These are phyloP conservation scores for Xylaria sp. DNA, from an alignment of 2,329 filamentous ascomycete genomes.

Conservation along the genomic window DNA sequence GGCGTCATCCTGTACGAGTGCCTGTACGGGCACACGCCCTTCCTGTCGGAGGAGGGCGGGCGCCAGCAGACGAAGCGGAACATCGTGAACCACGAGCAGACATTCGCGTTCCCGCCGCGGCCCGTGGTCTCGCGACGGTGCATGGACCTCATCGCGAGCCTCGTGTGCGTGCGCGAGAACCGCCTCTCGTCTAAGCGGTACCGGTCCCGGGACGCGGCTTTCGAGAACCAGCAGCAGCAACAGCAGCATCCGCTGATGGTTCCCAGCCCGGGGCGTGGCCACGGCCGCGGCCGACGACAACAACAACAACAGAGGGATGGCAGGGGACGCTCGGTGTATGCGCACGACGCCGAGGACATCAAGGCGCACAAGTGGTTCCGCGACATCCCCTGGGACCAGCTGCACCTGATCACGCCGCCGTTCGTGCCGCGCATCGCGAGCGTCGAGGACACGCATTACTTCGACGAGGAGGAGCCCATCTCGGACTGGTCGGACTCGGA, in stretches of 20 bases:
- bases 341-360: slow-evolving; percentile 88
- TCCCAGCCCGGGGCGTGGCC: slow-evolving; percentile 36
- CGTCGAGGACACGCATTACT: slow-evolving; percentile 85
- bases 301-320: slow-evolving; percentile 48
- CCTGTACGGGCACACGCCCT: slow-evolving; percentile 90
- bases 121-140: slow-evolving; percentile 75
- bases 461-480: slow-evolving; percentile 83
- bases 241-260: slow-evolving; percentile 36
- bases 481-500: slow-evolving; percentile 68
- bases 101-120: slow-evolving; percentile 76
- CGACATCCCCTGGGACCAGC: slow-evolving; percentile 78
- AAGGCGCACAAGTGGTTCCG: slow-evolving; percentile 89
- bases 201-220: slow-evolving; percentile 68
- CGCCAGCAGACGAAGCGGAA: slow-evolving; percentile 86
- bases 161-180: slow-evolving; percentile 79
- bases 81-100: slow-evolving; percentile 78
- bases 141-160: slow-evolving; percentile 77
- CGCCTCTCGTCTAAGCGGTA: slow-evolving; percentile 84
- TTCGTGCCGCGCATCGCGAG: slow-evolving; percentile 79
- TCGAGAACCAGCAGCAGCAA: slow-evolving; percentile 21
- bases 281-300: too few species aligned
- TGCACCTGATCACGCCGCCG: slow-evolving; percentile 78
- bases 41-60: slow-evolving; percentile 77
- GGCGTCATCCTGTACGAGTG: slow-evolving; percentile 96
- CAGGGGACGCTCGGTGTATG: slow-evolving; percentile 74